Base-by-base conservation (phyloP, 192 early-diverging fungal species). In the Mortierella alpina region DNA sequence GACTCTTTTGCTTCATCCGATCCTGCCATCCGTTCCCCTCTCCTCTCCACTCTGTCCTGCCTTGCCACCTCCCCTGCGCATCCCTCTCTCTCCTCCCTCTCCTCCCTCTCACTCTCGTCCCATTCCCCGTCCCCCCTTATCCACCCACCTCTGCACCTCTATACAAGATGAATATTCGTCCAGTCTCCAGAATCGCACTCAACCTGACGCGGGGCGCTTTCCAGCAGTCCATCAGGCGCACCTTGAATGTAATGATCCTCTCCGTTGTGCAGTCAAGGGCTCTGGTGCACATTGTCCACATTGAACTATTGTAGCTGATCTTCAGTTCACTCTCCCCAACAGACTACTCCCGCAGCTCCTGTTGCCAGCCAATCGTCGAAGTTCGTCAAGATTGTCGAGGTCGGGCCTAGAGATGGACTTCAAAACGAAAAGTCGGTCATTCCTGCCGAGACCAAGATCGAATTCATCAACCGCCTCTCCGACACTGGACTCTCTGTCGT, bases 331-430 rank as follows among this genome's bases (percentile, higher is more conserved):
- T 40, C 44, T 12, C 45, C 22, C 20, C 44, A 42, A 55, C 53
- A 72, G 65, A 80, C 69, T 9, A 56, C 31, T 31, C 18, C 77
- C 10, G 15, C 58, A 11, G 63, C 64, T 44, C 62, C 65, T 22
- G 53, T 50, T 41, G 75, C 68, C 10, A 49, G 46, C 45, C 31
- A 63, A 41, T 79, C 68, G 17, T 65, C 80, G 6, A 74, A 67
- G 57, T 86, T 86, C 70, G 93, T 97, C 40, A 95, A 95, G 72
- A 93, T 98, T 80, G 95, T 97, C 31, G 96, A 98, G 68, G 96
- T 98, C n/a, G 93, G 95, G 0, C 96, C 97, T 9, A 89, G 97
- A 23, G 97, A 99, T 82, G 97, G 97, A 48, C 87, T 99, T 20
- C 97, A 99, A 83, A 99, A 99, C 72, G 97, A 99, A 84, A 94